These are phyloP conservation scores for Linum tenue DNA, from an alignment of 345 rosid genomes.

Conservation along the genomic window DNA sequence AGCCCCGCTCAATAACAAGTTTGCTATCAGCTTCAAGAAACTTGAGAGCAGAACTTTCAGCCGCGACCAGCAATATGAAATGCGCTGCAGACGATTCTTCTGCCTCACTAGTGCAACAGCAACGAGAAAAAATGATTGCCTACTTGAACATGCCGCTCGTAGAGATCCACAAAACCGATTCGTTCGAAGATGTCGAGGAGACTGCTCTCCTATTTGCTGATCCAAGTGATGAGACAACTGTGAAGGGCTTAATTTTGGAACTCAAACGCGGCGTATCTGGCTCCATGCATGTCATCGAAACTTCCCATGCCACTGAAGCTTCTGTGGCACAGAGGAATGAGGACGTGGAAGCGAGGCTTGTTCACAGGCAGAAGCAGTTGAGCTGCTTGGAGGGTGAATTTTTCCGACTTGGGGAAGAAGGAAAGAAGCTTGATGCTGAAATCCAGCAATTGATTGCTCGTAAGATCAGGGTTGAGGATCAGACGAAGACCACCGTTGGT, in stretches of 20 bases:
- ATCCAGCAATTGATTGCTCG: neutral
- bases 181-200: neutral
- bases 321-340: neutral
- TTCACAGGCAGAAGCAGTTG: neutral
- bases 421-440: neutral
- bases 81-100: neutral
- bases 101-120: neutral
- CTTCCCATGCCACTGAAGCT: neutral
- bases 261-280: neutral
- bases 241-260: neutral
- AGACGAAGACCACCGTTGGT: neutral
- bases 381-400: neutral
- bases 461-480: neutral
- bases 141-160: neutral
- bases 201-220: neutral
- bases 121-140: neutral
- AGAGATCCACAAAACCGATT: neutral
- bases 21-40: neutral
- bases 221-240: neutral
- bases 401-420: neutral
- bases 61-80: neutral
- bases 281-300: neutral
- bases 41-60: neutral
- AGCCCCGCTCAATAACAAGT: too few species aligned
- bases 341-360: neutral